Base-by-base conservation (phyloP, 129 eudicot species). In the Solidago caesia region DNA sequence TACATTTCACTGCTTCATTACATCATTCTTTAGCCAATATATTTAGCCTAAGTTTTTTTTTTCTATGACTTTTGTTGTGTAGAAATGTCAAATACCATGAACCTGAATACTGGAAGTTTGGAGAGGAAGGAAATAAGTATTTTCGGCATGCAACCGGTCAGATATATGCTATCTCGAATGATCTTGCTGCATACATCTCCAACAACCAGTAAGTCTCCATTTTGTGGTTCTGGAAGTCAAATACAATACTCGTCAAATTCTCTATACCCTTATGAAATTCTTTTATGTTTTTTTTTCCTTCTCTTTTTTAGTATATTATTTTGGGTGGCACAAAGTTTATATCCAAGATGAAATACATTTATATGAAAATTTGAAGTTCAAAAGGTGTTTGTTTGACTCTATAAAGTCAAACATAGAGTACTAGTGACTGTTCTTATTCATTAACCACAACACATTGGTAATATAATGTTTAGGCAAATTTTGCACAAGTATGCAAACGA, bases 71-170 rank as follows among this genome's bases (percentile, higher is more conserved):
- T 72, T 58, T 52, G 68, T 12, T 70, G 15, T 60, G 26, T 61
- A 89, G 96, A 79, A 89, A 77, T 72, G 91, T 86, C 5, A 89
- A 89, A 75, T 89, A 89, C 84, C 96, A 87, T 68, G 96, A 89
- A 71, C 96, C 96, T 67, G 96, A 89, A 78, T 87, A 75, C 82
- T 89, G 96, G 96, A 89, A 89, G 70, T 89, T 89, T 81, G 96
- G 96, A 75, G 96, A 89, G 73, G 96, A 89, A 49, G 96, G 96
- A 61, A 89, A 85, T 80, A 89, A 89, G 64, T 89, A 89, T 72
- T 89, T 89, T 74, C 76, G 96, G 51, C 96, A 89, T 81, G 96
- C 96, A 76, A 89, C 92, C n/a, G 96, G 96, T 25, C 96, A 89
- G 84, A 89, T 89, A 63, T 89, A 89, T 83, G 96, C 96, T 52